A percentile compares a stretch with the other conserved stretches of the same genome.
Evolutionary conservation across 208 protist genomes (phyloP).

Genomic region (Crithidia mellificae): DNA sequence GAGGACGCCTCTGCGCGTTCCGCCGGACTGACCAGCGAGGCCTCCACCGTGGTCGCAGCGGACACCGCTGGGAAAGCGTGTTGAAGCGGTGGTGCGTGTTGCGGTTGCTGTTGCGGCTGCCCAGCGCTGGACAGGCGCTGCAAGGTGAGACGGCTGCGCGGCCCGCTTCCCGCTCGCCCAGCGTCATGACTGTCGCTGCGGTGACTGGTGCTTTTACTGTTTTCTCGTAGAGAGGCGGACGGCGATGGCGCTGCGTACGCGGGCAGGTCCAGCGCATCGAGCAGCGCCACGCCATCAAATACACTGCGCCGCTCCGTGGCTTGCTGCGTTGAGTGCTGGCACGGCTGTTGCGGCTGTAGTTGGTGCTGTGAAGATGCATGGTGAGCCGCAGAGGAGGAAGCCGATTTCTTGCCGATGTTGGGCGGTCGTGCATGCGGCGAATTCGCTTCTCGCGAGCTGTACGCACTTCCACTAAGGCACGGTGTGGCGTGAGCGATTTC

Average conservation of each 20-base stretch:
- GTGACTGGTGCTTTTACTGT: constrained; percentile 5
- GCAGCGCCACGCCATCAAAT: constrained; percentile 32
- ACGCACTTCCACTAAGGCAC: too few relatives aligned
- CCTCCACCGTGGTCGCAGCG: constrained; percentile 5
- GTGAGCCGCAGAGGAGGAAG: background rate
- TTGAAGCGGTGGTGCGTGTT: background rate
- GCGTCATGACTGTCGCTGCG: background rate
- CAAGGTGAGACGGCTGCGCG: background rate
- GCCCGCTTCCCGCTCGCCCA: background rate
- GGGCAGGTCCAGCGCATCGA: constrained; percentile 33
- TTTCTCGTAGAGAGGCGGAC: background rate
- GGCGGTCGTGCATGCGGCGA: too few relatives aligned
- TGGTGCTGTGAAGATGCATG: background rate
- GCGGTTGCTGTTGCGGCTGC: too few relatives aligned
- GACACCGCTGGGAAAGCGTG: background rate
- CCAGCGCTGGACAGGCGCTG: constrained; percentile 15
- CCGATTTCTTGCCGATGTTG: too few relatives aligned
- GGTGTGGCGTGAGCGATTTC: too few relatives aligned
- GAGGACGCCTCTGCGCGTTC: constrained; percentile 30
- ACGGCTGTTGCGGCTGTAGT: constrained; percentile 1
- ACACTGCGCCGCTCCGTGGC: constrained; percentile 13
- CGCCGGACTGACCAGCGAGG: constrained; percentile 3
- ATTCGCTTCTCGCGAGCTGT: too few relatives aligned
- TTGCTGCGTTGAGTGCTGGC: too few relatives aligned
- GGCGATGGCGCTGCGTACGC: constrained; percentile 9